phyloP scores from a whole-genome alignment of 176 grass and related monocot genomes.

The Phragmites australis region DNA sequence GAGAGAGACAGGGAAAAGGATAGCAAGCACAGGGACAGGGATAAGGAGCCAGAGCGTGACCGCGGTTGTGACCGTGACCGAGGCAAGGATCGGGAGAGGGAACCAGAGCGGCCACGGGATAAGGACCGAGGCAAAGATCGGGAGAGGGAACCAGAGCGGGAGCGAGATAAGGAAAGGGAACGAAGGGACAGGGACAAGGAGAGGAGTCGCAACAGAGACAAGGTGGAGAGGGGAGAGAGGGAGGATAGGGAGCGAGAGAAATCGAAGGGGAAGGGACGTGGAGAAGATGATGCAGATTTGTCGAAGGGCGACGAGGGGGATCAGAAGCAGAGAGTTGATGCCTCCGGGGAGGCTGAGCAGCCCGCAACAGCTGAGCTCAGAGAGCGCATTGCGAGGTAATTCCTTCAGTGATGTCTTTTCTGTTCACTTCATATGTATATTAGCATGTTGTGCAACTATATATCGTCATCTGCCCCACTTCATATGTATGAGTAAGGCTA shows the following conservation, averaged over 20 bases:
- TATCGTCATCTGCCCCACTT: background rate
- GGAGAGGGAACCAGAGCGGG: constrained; percentile 47
- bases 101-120: constrained; percentile 35
- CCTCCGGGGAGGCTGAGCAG: constrained; percentile 10
- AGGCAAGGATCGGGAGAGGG: constrained; percentile 59
- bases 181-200: constrained; percentile 64
- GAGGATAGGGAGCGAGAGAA: constrained; percentile 56
- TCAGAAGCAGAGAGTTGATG: constrained; percentile 41
- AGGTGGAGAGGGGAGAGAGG: constrained; percentile 35
- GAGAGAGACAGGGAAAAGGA: constrained; percentile 50
- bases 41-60: constrained; percentile 41
- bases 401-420: background rate
- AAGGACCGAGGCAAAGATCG: constrained; percentile 38
- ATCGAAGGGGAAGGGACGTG: constrained; percentile 53
- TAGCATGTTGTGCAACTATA: background rate
- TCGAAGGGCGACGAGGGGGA: constrained; percentile 39
- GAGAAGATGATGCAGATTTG: constrained; percentile 42
- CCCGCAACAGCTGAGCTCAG: constrained; percentile 49
- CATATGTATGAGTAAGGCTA: background rate
- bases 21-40: constrained; percentile 40
- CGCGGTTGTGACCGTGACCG: constrained; percentile 48
- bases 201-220: constrained; percentile 45
- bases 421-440: background rate
- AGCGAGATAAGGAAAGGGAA: constrained; percentile 54
- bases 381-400: constrained; percentile 68